Conservation (phyloP, 345 rosid species). For the Tarenaya hassleriana region DNA sequence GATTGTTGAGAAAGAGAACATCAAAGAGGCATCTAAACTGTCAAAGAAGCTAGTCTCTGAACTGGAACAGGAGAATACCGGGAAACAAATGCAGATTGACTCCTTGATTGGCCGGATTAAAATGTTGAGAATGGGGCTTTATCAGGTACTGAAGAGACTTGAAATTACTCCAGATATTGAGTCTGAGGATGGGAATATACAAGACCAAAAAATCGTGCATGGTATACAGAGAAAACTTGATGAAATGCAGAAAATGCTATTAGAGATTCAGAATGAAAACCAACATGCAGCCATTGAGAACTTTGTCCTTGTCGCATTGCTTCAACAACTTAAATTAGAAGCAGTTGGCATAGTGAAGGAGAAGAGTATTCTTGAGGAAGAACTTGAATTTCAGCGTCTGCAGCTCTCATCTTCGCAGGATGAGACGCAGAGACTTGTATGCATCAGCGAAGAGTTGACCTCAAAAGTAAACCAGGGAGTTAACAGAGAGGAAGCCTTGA, state of each 20-base stretch:
- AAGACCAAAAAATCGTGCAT: conserved; percentile 38
- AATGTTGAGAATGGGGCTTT: conserved; percentile 46
- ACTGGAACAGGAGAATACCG: conserved; percentile 46
- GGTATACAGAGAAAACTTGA: conserved; percentile 40
- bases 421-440: conserved; percentile 36
- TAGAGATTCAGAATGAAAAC: conserved; percentile 47
- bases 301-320: conserved; percentile 49
- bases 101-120: conserved; percentile 46
- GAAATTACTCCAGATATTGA: conserved; percentile 33
- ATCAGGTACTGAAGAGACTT: conserved; percentile 45
- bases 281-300: conserved; percentile 50
- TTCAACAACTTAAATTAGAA: conserved; percentile 59
- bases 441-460: conserved; percentile 44
- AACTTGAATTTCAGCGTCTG: conserved; percentile 40
- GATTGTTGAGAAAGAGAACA: conserved; percentile 44
- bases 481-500: conserved; percentile 50
- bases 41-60: conserved; percentile 53
- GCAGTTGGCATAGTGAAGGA: conserved; percentile 42
- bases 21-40: conserved; percentile 46
- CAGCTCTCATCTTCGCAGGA: conserved; percentile 40
- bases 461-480: conserved; percentile 45
- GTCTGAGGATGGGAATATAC: conserved; percentile 32
- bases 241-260: conserved; percentile 47
- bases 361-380: conserved; percentile 39
- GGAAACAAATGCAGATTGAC: conserved; percentile 47